A percentile compares a stretch with the other conserved stretches of the same genome.
Evolutionary conservation across 192 early-diverging fungal genomes (phyloP).

Genomic region (Podila clonocystis): DNA sequence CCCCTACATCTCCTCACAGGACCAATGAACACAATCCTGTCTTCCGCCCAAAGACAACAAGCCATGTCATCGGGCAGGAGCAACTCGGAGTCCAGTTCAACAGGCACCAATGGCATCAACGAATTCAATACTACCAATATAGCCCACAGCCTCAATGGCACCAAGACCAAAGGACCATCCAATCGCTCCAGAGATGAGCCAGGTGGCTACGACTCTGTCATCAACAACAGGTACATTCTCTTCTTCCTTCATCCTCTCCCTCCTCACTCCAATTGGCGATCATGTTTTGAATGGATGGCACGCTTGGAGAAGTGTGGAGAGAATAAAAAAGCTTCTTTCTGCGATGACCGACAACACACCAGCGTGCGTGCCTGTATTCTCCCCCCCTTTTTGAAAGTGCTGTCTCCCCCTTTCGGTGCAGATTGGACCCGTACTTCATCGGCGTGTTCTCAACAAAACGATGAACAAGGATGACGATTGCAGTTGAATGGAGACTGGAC

Average conservation of each 20-base stretch:
- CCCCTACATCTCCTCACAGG: not conserved
- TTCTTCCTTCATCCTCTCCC: not conserved
- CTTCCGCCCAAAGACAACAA: not conserved
- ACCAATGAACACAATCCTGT: constrained; percentile 4
- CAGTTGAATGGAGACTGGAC: too few relatives aligned
- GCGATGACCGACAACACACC: too few relatives aligned
- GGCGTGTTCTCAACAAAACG: too few relatives aligned
- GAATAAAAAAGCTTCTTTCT: too few relatives aligned
- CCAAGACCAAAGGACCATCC: not conserved
- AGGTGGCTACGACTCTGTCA: not conserved
- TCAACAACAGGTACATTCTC: not conserved
- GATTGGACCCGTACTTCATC: too few relatives aligned
- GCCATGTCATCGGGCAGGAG: constrained; percentile 1
- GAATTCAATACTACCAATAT: too few relatives aligned
- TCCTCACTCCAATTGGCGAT: not conserved
- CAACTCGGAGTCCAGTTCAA: not conserved
- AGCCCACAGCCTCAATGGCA: not conserved
- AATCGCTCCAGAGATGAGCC: not conserved
- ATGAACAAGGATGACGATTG: too few relatives aligned
- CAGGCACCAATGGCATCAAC: too few relatives aligned
- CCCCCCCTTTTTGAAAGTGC: too few relatives aligned
- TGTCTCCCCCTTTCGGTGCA: too few relatives aligned
- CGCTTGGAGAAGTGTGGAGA: too few relatives aligned
- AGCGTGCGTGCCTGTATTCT: too few relatives aligned
- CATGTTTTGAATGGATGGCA: not conserved